These are phyloP conservation scores for Fusarium longipes DNA, from an alignment of 2,329 filamentous ascomycete species.

Conservation along the genomic window DNA sequence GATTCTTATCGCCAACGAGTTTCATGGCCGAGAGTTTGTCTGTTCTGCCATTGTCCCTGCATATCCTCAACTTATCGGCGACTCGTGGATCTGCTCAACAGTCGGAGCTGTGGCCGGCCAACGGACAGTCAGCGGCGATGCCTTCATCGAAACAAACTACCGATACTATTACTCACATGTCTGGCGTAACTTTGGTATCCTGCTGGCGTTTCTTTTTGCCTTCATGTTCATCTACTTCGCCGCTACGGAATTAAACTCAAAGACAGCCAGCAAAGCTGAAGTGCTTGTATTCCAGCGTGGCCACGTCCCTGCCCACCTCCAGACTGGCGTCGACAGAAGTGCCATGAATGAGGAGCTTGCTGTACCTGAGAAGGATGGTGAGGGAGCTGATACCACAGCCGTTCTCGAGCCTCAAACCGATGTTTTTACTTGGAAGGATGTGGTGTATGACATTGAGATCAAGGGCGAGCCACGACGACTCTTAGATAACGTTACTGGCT, in stretches of 20 bases:
- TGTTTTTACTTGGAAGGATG: conserved; percentile 83
- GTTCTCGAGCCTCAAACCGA: conserved; percentile 59
- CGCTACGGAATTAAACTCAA: conserved; percentile 73
- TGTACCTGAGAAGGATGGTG: conserved; percentile 40
- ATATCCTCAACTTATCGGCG: conserved; percentile 57
- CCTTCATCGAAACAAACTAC: conserved; percentile 67
- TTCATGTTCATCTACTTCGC: conserved; percentile 73
- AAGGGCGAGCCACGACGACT: conserved; percentile 78
- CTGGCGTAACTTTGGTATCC: conserved; percentile 77
- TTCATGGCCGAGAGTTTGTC: conserved; percentile 65
- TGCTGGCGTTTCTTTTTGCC: conserved; percentile 71
- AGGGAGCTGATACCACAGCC: conserved; percentile 36
- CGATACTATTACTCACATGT: conserved; percentile 67
- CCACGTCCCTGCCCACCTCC: conserved; percentile 59
- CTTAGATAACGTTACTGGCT: conserved; percentile 83
- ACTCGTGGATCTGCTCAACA: conserved; percentile 64
- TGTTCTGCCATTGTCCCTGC: conserved; percentile 65
- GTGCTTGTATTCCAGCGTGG: conserved; percentile 74
- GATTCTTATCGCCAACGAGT: conserved; percentile 78
- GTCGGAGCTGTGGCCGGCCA: conserved; percentile 66
- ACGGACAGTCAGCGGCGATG: conserved; percentile 67
- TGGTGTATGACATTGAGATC: conserved; percentile 78
- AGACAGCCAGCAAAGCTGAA: conserved; percentile 72
- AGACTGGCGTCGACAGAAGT: conserved; percentile 43
- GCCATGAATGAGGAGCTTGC: conserved; percentile 48